phyloP scores from a whole-genome alignment of 176 grass and related monocot species.

The Poa annua region DNA sequence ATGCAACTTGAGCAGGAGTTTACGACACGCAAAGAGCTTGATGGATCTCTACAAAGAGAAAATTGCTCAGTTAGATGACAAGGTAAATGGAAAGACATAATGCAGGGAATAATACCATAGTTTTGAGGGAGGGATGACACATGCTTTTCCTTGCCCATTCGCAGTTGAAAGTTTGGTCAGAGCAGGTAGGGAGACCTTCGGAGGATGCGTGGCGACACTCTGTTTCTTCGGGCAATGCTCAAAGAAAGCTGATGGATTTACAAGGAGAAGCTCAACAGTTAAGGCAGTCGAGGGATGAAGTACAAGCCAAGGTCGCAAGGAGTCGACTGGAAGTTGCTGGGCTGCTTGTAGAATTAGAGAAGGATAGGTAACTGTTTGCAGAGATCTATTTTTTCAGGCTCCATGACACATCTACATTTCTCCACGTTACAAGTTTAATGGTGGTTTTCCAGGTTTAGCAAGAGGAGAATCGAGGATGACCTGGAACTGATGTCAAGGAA shows the following conservation, averaged over 20 bases:
- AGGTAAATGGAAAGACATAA: conserved; percentile 48
- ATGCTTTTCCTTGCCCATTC: conserved; percentile 27
- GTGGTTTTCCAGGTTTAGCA: conserved; percentile 67
- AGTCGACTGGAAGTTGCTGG: conserved; percentile 59
- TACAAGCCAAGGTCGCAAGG: conserved; percentile 56
- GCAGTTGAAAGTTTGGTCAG: conserved; percentile 75
- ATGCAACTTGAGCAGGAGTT: conserved; percentile 56
- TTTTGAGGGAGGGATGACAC: conserved; percentile 6
- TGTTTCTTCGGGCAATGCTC: conserved; percentile 50
- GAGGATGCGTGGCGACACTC: conserved; percentile 60
- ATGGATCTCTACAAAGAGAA: conserved; percentile 75
- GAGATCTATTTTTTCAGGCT: background rate
- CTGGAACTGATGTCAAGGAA: conserved; percentile 79
- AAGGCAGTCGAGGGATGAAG: conserved; percentile 48
- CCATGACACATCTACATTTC: conserved; percentile 14
- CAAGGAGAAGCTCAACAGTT: conserved; percentile 54
- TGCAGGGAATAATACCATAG: conserved; percentile 1
- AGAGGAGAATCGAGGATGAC: conserved; percentile 77
- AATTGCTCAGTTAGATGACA: conserved; percentile 65
- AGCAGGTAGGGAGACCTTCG: conserved; percentile 54
- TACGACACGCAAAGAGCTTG: conserved; percentile 57
- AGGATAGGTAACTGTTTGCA: conserved; percentile 62
- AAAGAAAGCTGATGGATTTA: conserved; percentile 58
- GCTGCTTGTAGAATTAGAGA: conserved; percentile 76
- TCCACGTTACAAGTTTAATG: background rate